Percentiles rank a stretch among this genome's conserved stretches.
Evolutionary conservation across 441 rosid genomes (phyloP).

Genomic region (Metrosideros polymorpha): DNA sequence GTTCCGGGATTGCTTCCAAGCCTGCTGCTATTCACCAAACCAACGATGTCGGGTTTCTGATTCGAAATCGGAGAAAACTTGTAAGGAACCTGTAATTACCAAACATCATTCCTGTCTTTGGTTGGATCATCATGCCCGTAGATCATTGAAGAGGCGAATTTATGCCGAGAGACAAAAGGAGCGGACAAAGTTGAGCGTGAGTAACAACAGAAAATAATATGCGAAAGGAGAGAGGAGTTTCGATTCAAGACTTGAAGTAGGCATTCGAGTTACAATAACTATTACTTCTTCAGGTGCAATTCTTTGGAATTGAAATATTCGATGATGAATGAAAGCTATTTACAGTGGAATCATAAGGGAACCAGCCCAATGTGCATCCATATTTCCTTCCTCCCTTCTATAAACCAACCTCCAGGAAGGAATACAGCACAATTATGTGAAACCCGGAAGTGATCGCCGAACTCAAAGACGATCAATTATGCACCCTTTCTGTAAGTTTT

Average conservation of each 20-base stretch:
- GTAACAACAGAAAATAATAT: background rate
- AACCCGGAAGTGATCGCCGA: background rate
- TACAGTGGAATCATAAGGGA: background rate
- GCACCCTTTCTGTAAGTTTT: background rate
- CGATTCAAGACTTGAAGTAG: background rate
- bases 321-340: background rate
- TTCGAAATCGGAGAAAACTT: background rate
- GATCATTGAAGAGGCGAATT: background rate
- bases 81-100: background rate
- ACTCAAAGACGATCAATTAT: background rate
- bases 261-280: background rate
- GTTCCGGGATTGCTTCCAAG: background rate
- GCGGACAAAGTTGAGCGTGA: background rate
- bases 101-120: background rate
- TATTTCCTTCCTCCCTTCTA: background rate
- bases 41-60: background rate
- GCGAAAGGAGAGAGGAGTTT: background rate
- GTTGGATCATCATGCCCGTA: background rate
- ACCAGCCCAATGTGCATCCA: background rate
- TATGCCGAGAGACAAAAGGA: background rate
- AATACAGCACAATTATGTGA: background rate
- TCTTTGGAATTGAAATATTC: background rate
- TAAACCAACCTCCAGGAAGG: background rate
- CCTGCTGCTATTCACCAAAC: background rate
- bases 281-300: background rate